Conservation (phyloP, 352 stramenopile genomes). For the Phytophthora lateralis region DNA sequence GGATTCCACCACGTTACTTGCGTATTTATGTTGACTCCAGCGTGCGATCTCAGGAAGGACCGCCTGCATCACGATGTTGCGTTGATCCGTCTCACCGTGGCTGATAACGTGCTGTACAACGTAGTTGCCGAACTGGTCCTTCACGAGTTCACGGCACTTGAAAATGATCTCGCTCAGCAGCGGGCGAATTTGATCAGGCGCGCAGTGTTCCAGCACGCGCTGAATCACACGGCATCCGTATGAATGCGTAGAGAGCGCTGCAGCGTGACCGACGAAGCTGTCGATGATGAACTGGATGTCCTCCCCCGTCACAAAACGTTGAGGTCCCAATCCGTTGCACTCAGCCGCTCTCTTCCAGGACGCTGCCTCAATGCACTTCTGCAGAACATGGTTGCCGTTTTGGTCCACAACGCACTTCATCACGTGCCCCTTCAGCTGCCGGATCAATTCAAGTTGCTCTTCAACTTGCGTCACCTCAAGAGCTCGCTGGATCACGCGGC, state of each 20-base stretch:
- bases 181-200: constrained; percentile 89
- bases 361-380: constrained; percentile 97
- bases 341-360: constrained; percentile 53
- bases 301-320: constrained; percentile 63
- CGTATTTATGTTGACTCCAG: constrained; percentile 96
- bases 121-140: constrained; percentile 99
- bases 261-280: constrained; percentile 93
- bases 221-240: constrained; percentile 99
- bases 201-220: constrained; percentile 96
- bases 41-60: constrained; percentile 89
- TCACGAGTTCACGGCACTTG: constrained; percentile 86
- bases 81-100: constrained; percentile 89
- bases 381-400: constrained; percentile 99
- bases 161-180: constrained; percentile 95
- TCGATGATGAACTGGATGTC: constrained; percentile 98
- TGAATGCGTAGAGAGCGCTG: constrained; percentile 94
- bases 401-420: constrained; percentile 97
- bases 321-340: constrained; percentile 22
- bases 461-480: constrained; percentile 76
- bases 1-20: constrained; percentile 96
- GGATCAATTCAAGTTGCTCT: constrained; percentile 80
- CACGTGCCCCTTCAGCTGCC: constrained; percentile 80
- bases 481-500: constrained; percentile 96
- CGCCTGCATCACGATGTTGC: constrained; percentile 80
- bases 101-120: constrained; percentile 98